Evolutionary conservation across 2,329 filamentous ascomycete species (phyloP).

Genomic region (Tolypocladium ovalisporum): DNA sequence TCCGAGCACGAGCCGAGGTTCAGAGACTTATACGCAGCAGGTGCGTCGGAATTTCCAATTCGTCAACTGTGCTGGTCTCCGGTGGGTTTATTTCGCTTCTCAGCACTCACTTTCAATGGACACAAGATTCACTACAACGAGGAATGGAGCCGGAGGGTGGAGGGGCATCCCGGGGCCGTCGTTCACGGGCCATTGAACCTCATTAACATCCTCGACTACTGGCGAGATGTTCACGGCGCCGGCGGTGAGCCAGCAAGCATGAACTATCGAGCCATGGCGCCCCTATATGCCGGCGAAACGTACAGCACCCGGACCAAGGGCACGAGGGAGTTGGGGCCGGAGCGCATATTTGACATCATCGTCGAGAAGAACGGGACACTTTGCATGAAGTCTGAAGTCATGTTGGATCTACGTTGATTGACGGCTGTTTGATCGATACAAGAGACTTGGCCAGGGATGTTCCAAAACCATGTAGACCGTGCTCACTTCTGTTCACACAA

Average conservation of each 20-base stretch:
- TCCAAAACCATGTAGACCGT: not conserved
- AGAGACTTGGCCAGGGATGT: not conserved
- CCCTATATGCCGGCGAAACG: constrained; percentile 57
- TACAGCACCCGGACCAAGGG: constrained; percentile 49
- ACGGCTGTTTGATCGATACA: not conserved
- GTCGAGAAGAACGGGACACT: constrained; percentile 29
- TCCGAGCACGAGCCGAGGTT: not conserved
- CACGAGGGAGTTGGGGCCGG: constrained; percentile 21
- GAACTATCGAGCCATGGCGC: constrained; percentile 58
- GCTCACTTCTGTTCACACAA: not conserved
- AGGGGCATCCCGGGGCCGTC: constrained; percentile 60
- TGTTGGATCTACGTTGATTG: not conserved
- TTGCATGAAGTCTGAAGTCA: constrained; percentile 2
- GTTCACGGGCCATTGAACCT: constrained; percentile 75
- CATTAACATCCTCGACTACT: constrained; percentile 60
- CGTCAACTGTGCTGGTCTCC: constrained; percentile 32
- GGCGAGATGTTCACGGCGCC: constrained; percentile 36
- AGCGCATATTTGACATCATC: constrained; percentile 29
- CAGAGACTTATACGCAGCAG: not conserved
- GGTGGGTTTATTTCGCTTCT: constrained; percentile 63
- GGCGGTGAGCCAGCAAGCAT: constrained; percentile 27
- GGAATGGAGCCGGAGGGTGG: constrained; percentile 49
- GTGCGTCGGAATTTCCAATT: constrained; percentile 9
- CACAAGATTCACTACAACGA: constrained; percentile 78
- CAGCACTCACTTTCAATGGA: constrained; percentile 74